Percentiles rank a stretch among this genome's conserved stretches.
phyloP scores from a whole-genome alignment of 1,139 yeast species.

The Saccharomycopsis hybrid region DNA sequence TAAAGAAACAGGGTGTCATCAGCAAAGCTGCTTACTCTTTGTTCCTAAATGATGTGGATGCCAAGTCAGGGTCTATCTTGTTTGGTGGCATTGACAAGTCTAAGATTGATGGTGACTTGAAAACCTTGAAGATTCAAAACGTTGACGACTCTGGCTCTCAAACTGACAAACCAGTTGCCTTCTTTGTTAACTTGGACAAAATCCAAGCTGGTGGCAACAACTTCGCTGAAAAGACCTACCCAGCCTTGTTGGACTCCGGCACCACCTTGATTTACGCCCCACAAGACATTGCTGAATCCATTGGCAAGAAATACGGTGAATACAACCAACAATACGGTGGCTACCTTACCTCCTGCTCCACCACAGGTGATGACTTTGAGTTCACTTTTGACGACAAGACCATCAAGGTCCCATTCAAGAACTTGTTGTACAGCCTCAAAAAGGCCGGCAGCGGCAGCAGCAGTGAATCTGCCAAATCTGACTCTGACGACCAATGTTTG shows the following conservation, averaged over 20 bases:
- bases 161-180: slow-evolving; percentile 13
- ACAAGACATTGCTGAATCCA: slow-evolving; percentile 29
- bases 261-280: slow-evolving; percentile 57
- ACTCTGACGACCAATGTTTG: slow-evolving; percentile 26
- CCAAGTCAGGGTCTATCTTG: slow-evolving; percentile 41
- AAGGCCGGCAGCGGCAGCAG: not conserved
- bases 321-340: slow-evolving; percentile 31
- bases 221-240: slow-evolving; percentile 17
- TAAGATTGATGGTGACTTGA: slow-evolving; percentile 42
- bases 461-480: not conserved
- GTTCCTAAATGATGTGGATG: slow-evolving; percentile 39
- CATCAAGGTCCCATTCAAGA: slow-evolving; percentile 33
- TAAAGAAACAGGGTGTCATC: slow-evolving; percentile 42
- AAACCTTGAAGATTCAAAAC: slow-evolving; percentile 22
- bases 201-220: slow-evolving; percentile 12
- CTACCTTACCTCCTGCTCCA: slow-evolving; percentile 32
- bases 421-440: slow-evolving; percentile 5
- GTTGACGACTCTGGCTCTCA: slow-evolving; percentile 24
- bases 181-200: slow-evolving; percentile 17
- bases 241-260: slow-evolving; percentile 58
- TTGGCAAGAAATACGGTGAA: slow-evolving; percentile 32
- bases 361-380: slow-evolving; percentile 24
- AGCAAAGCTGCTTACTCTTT: slow-evolving; percentile 45
- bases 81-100: slow-evolving; percentile 57
- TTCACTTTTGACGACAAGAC: slow-evolving; percentile 37